Base-by-base conservation (phyloP, 345 rosid species). In the Salix exigua region DNA sequence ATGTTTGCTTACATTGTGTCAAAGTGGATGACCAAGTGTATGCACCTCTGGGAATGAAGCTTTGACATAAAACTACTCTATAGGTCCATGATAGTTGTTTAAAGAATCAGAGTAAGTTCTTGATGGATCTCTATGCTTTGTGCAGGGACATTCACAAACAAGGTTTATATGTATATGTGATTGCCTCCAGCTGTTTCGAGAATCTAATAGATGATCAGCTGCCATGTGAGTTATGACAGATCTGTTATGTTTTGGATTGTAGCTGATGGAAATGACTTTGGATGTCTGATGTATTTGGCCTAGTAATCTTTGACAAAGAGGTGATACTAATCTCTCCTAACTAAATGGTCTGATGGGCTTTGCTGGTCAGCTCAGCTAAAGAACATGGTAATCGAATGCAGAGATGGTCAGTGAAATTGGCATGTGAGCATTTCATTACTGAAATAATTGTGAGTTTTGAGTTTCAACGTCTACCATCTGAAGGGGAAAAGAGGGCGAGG, bases 81-180 rank as follows among this genome's bases (percentile, higher is more conserved):
- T 16, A 69, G 28, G 37, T 75, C 17, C 21, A 68, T 11, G 33
- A 18, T 77, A 63, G 66, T 68, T 42, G 21, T 53, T 44, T 76
- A 63, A 25, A 19, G 73, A 44, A 38, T 23, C 73, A 46, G 38
- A 55, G 55, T 37, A 46, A 69, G 71, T 85, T 72, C 30, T 40
- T 80, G 78, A 58, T 67, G 65, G 72, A 63, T 38, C 48, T 37
- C 33, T 5, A 31, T 66, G 40, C 69, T 16, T 37, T 71, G 21
- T 70, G 84, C 74, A 70, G 84, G 76, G 73, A 50, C 61, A 60
- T 51, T 2, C n/a, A 30, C 33, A 25, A 67, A 61, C 11, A 16
- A 19, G n/a, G 16, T 11, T 50, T 44, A 31, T 31, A 31, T 31
- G 33, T 33, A 68, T 23, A 14, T 51, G 53, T 33, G 74, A 77